Evolutionary conservation across 177 flowering plant genomes (phyloP), one percentile per base, ranked within the genome.

Genomic region (Vitis hybrid): DNA sequence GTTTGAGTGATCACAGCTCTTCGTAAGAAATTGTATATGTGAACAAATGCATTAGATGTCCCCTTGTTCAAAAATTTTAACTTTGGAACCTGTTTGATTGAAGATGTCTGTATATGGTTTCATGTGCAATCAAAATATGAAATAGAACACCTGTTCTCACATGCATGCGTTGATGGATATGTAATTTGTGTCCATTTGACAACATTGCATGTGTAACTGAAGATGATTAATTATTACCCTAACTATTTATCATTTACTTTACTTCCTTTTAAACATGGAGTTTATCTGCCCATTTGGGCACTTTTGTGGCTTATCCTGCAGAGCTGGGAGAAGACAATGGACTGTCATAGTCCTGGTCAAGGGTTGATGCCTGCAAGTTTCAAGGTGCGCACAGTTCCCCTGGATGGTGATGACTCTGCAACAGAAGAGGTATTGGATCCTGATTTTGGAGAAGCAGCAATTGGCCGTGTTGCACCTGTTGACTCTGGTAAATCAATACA

Each of bases 391-490:
- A 82, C 84, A 2, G 82, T 85, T 65, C 88, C 86, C 51, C 66
- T 82, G 62, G 88, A 85, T 60, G 84, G 79, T 49, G 84, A 83
- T 78, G 85, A 83, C 18, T 70, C 81, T 59, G 79, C 73, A 50
- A 83, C 83, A n/a, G 88, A 85, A 69, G 88, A 85, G 69, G 81
- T 82, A 8, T 63, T 85, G 72, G 88, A 85, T 77, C 88, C 86
- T n/a, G 86, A 85, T 70, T 85, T 85, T 73, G 86, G 88, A n/a
- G 88, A 85, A 80, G 82, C 88, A 32, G 88, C 88, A 46, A 85
- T 85, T 70, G 86, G 88, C 35, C 88, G 86, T 65, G 88, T 85
- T 70, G 88, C 88, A 13, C 88, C 86, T 10, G 85, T 85, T 67
- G 88, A 83, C 71, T 85, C 86, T 73, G 85, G 88, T 85, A 71